These are phyloP conservation scores for Diaporthe ampelina DNA, from an alignment of 2,329 filamentous ascomycete genomes.

Conservation along the genomic window DNA sequence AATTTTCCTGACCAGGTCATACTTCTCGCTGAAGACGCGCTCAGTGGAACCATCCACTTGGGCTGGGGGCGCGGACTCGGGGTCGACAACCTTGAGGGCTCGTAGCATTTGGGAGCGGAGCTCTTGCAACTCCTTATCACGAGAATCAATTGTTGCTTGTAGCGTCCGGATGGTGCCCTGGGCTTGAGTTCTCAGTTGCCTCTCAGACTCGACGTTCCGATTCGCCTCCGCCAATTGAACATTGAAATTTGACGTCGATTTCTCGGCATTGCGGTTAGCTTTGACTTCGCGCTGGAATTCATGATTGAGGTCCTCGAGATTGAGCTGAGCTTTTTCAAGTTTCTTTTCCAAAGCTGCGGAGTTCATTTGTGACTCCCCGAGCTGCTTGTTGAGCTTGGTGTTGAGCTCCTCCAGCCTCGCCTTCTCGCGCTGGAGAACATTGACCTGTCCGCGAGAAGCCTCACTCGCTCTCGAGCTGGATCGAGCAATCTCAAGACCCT, in stretches of 20 bases:
- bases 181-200: constrained; percentile 86
- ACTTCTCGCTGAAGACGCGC: constrained; percentile 79
- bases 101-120: constrained; percentile 84
- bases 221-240: constrained; percentile 91
- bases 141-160: constrained; percentile 82
- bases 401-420: constrained; percentile 85
- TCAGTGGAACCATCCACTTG: constrained; percentile 71
- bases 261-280: constrained; percentile 89
- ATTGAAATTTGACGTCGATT: constrained; percentile 82
- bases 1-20: constrained; percentile 87
- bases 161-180: constrained; percentile 87
- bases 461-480: constrained; percentile 90
- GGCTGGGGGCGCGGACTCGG: constrained; percentile 75
- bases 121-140: constrained; percentile 85
- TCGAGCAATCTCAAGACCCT: constrained; percentile 94
- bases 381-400: constrained; percentile 82
- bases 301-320: constrained; percentile 91
- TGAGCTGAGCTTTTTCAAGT: constrained; percentile 90
- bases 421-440: constrained; percentile 86
- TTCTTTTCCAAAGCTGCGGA: constrained; percentile 92
- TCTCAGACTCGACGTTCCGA: constrained; percentile 89
- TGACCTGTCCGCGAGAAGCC: constrained; percentile 81
- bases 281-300: constrained; percentile 93
- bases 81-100: constrained; percentile 89
- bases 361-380: constrained; percentile 86